Percentiles rank a stretch among this genome's conserved stretches.
phyloP scores from a whole-genome alignment of 2,329 filamentous ascomycete genomes.

The Kalmusia sp. region DNA sequence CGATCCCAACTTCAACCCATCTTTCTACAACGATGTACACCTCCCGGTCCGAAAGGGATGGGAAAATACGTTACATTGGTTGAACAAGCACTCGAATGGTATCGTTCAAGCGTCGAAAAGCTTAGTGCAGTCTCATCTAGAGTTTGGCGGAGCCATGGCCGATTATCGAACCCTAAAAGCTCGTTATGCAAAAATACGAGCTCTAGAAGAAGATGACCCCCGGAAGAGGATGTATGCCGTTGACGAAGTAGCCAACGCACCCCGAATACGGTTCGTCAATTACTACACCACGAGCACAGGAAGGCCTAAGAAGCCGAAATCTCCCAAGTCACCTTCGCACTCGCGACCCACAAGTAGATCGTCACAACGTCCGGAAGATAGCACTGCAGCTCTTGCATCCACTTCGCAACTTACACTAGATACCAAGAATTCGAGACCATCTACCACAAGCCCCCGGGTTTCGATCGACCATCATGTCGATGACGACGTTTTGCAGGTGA shows the following conservation, averaged over 20 bases:
- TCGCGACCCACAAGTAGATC: constrained; percentile 19
- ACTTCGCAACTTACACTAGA: constrained; percentile 21
- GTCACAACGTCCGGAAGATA: constrained; percentile 11
- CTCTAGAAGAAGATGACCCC: constrained; percentile 73
- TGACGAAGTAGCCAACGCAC: constrained; percentile 42
- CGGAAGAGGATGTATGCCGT: constrained; percentile 37
- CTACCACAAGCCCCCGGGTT: constrained; percentile 48
- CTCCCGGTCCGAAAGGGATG: constrained; percentile 74
- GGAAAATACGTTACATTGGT: constrained; percentile 73
- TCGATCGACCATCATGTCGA: constrained; percentile 56
- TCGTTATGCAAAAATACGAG: constrained; percentile 73
- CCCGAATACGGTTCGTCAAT: constrained; percentile 79
- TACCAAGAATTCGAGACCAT: constrained; percentile 17
- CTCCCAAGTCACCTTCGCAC: constrained; percentile 48
- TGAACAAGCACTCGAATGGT: constrained; percentile 80
- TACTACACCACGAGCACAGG: constrained; percentile 91
- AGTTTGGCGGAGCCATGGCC: constrained; percentile 82
- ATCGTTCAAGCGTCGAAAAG: constrained; percentile 73
- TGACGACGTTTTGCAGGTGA: constrained; percentile 38
- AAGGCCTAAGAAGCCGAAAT: constrained; percentile 60
- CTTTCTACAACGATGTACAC: constrained; percentile 76
- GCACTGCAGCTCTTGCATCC: constrained; percentile 11
- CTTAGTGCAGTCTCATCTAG: constrained; percentile 79
- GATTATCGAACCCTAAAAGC: constrained; percentile 74
- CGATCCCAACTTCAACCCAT: constrained; percentile 75